Conservation (phyloP, 192 early-diverging fungal species). For the Backusella tuberculispora region DNA sequence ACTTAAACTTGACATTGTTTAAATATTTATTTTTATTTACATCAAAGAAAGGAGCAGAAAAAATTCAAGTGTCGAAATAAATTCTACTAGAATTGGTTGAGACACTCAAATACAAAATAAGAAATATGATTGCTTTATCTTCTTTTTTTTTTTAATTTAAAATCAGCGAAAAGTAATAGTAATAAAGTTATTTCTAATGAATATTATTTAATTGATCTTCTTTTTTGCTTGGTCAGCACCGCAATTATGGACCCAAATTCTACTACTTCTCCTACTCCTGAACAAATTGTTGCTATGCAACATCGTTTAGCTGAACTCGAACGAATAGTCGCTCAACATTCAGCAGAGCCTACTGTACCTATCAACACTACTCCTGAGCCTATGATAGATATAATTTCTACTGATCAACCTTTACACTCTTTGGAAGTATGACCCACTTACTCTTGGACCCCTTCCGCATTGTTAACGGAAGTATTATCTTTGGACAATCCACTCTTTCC, state of each 20-base stretch:
- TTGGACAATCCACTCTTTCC: neutral
- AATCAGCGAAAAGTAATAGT: constrained; percentile 9
- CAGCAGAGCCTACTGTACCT: neutral
- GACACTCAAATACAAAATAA: neutral
- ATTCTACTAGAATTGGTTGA: neutral
- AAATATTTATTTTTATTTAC: no score
- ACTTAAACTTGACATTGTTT: no score
- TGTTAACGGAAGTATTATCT: neutral
- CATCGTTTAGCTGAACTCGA: neutral
- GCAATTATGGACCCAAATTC: neutral
- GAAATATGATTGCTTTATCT: constrained; percentile 6
- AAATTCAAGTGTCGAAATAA: neutral
- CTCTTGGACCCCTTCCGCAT: neutral
- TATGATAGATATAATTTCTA: neutral
- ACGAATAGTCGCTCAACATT: neutral
- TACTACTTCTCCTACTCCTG: no score
- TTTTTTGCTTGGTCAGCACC: constrained; percentile 9
- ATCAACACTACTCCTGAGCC: neutral
- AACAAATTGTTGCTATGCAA: neutral
- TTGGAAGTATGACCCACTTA: neutral
- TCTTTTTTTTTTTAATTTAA: neutral
- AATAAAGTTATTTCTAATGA: neutral
- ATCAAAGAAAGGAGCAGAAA: no score
- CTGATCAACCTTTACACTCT: neutral
- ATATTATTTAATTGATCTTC: constrained; percentile 7